Conservation (phyloP, 2,329 filamentous ascomycete species). For the Cladobotryum protrusum region DNA sequence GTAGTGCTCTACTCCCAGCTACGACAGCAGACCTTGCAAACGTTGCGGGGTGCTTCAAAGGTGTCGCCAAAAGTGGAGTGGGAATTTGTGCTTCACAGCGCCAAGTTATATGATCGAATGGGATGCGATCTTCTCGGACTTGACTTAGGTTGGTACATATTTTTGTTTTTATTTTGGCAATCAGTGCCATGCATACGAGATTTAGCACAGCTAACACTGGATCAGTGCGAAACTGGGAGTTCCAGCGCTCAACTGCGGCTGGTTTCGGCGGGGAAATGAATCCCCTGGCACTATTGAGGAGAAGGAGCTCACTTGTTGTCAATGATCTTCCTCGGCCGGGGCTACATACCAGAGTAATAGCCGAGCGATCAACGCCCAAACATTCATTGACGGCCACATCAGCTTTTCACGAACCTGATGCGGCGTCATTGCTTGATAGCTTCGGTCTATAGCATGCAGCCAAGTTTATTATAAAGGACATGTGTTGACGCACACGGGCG, state of each 20-base stretch:
- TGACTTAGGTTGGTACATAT: constrained; percentile 57
- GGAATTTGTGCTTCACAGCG: constrained; percentile 83
- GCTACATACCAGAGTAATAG: neutral
- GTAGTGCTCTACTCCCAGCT: constrained; percentile 84
- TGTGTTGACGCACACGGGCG: too few species aligned
- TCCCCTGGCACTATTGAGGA: constrained; percentile 60
- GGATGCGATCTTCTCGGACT: constrained; percentile 87
- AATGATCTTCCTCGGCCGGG: constrained; percentile 55
- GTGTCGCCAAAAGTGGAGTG: constrained; percentile 74
- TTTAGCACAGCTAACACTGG: constrained; percentile 13
- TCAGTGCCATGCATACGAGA: too few species aligned
- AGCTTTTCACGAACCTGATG: constrained; percentile 88
- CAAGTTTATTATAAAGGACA: neutral
- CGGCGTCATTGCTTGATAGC: constrained; percentile 78
- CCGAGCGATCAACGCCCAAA: constrained; percentile 29
- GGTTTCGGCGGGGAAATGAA: constrained; percentile 47
- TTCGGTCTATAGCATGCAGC: constrained; percentile 71
- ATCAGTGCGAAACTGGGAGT: constrained; percentile 73
- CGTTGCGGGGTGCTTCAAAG: constrained; percentile 76
- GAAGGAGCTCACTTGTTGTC: constrained; percentile 72
- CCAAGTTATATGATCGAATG: constrained; percentile 80
- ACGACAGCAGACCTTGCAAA: constrained; percentile 73
- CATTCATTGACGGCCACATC: constrained; percentile 57
- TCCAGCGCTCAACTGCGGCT: constrained; percentile 47
- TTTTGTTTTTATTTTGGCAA: too few species aligned